Base-by-base conservation (phyloP, 179 eudicot species). In the Spergularia azorica region DNA sequence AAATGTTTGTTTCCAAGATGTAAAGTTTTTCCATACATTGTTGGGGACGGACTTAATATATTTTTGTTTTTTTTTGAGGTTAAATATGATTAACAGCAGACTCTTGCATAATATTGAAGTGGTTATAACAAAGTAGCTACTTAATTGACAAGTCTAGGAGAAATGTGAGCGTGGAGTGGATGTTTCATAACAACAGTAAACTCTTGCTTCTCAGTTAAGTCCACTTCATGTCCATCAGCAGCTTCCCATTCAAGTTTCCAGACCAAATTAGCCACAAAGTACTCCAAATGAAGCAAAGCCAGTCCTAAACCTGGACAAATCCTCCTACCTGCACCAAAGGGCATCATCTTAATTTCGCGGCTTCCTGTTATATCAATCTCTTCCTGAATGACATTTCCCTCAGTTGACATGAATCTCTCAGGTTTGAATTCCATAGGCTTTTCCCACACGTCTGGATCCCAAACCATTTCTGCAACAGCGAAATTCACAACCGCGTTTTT, bases 321-420 rank as follows among this genome's bases (percentile, higher is more conserved):
- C 32, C 80, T 77, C 18, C 80, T 54, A 5, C 80, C 80, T 9
- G 55, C 76, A 14, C 80, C 80, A 39, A 77, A 77, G 0, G 80
- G 76, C 75, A 77, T 77, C 80, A 77, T 77, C 64, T 77, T 77
- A 52, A 77, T 70, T 38, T 70, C 80, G 14, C 71, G 70, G 9
- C 57, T 77, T 54, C 71, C 79, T 56, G 71, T 76, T 2, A 76
- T 9, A n/a, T 70, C 80, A 63, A 77, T 71, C 38, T 77, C 76
- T 11, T 69, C 75, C 26, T 11, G 36, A 72, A 55, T 55, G 58
- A 6, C 74, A 0, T 26, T 50, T 43, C 69, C 69, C 39, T 63
- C 20, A 46, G 2, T 13, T 5, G 41, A 1, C 51, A 77, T 6
- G 21, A 70, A 69, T 18, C 73, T 68, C 74, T 76, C 79, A 2